A percentile compares a stretch with the other conserved stretches of the same genome.
Evolutionary conservation across 768 basidiomycete genomes (phyloP).

Genomic region (Suillus americanus): DNA sequence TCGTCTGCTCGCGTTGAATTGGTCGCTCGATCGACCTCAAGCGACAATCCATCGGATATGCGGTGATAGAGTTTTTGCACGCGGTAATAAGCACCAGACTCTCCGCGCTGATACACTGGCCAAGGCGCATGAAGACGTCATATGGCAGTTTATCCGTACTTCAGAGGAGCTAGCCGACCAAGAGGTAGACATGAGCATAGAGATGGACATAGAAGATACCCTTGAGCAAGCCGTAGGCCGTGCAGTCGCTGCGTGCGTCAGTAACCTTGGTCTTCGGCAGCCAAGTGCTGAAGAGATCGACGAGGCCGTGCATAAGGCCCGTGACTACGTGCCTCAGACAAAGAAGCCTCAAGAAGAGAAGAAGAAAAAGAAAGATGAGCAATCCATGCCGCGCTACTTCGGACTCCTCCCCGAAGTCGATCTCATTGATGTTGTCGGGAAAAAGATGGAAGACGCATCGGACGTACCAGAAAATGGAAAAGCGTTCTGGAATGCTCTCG

Average conservation of each 20-base stretch:
- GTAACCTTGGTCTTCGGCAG: background rate
- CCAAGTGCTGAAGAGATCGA: background rate
- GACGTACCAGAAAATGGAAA: background rate
- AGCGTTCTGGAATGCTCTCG: background rate
- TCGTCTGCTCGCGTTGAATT: background rate
- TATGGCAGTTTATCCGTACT: constrained; percentile 78
- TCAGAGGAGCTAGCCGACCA: constrained; percentile 56
- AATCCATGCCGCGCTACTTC: background rate
- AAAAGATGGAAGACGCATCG: background rate
- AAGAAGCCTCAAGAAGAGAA: background rate
- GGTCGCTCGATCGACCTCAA: background rate
- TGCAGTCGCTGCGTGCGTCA: background rate
- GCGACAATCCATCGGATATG: constrained; percentile 68
- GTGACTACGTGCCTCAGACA: background rate
- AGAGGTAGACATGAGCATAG: constrained; percentile 69
- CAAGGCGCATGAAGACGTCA: constrained; percentile 70
- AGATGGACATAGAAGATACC: constrained; percentile 60
- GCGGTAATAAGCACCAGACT: constrained; percentile 86
- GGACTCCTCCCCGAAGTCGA: background rate
- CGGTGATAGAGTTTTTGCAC: constrained; percentile 64
- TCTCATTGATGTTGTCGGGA: background rate
- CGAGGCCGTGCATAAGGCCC: background rate
- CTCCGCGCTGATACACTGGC: constrained; percentile 57
- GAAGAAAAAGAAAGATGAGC: background rate
- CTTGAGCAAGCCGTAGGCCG: background rate